A percentile compares a stretch with the other conserved stretches of the same genome.
These are phyloP conservation scores for Citrus hindsii DNA, from an alignment of 345 rosid genomes.

Conservation along the genomic window DNA sequence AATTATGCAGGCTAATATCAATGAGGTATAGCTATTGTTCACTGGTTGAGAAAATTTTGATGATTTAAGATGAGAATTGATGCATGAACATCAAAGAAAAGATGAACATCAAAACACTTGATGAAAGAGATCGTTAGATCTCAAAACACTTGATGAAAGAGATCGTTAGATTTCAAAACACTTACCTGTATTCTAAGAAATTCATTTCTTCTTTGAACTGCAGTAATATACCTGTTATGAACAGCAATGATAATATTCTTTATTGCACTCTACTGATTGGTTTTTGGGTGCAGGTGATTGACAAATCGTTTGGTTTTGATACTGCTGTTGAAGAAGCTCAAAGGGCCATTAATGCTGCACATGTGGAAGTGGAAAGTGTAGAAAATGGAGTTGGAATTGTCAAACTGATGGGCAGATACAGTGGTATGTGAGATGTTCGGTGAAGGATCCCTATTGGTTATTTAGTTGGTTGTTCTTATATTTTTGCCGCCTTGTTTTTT, in stretches of 20 bases:
- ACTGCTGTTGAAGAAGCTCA: conserved; percentile 99
- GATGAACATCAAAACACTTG: not conserved
- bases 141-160: not conserved
- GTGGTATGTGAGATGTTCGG: conserved; percentile 44
- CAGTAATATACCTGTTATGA: not conserved
- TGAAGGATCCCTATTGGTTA: not conserved
- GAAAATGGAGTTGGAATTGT: conserved; percentile 96
- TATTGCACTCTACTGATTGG: not conserved
- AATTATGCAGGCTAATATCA: not conserved
- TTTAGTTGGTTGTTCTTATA: not conserved
- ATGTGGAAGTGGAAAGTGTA: conserved; percentile 93
- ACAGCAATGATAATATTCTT: not conserved
- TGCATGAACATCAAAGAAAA: not conserved
- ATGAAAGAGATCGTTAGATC: not conserved
- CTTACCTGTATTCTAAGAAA: not conserved
- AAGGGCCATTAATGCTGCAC: conserved; percentile 95
- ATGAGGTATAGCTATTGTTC: not conserved
- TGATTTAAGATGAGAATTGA: not conserved
- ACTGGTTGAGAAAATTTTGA: not conserved
- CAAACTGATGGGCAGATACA: conserved; percentile 97
- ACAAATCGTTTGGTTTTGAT: conserved; percentile 96
- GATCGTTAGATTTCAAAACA: not conserved
- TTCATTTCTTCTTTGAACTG: not conserved
- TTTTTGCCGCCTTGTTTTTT: conserved; percentile 9
- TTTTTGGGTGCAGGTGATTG: conserved; percentile 59